A percentile compares a stretch with the other conserved stretches of the same genome.
These are phyloP conservation scores for Mycena latifolia DNA, from an alignment of 768 basidiomycete genomes.

Conservation along the genomic window DNA sequence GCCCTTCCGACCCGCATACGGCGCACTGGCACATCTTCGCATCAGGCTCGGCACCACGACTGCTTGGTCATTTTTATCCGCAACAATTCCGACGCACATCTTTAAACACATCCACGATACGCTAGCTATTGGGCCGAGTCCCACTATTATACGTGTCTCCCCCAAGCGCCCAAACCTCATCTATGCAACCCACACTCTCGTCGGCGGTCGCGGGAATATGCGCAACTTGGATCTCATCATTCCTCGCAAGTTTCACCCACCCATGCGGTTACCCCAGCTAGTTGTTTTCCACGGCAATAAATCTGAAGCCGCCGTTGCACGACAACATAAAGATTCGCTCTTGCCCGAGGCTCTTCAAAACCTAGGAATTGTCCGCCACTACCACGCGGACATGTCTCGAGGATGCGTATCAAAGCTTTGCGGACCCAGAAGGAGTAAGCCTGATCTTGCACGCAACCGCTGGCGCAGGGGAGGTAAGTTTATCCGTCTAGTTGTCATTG, in stretches of 20 bases:
- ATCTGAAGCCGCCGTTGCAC: slow-evolving; percentile 18
- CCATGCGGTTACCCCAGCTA: slow-evolving; percentile 28
- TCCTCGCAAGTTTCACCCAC: slow-evolving; percentile 31
- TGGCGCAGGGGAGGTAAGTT: slow-evolving; percentile 6
- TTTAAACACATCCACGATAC: slow-evolving; percentile 27
- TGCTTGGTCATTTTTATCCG: slow-evolving; percentile 36
- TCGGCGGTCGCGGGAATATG: slow-evolving; percentile 30
- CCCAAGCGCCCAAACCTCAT: slow-evolving; percentile 44
- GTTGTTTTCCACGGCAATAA: slow-evolving; percentile 37
- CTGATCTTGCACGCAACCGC: slow-evolving; percentile 4
- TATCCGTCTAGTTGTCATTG: slow-evolving; percentile 16
- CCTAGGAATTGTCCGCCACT: slow-evolving; percentile 39
- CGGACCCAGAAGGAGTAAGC: slow-evolving; percentile 13
- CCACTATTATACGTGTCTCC: slow-evolving; percentile 32
- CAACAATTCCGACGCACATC: slow-evolving; percentile 41
- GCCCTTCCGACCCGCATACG: slow-evolving; percentile 43
- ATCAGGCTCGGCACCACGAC: slow-evolving; percentile 15
- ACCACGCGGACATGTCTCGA: slow-evolving; percentile 44
- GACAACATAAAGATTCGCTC: slow-evolving; percentile 16
- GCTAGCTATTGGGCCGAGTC: slow-evolving; percentile 6
- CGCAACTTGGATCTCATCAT: slow-evolving; percentile 40
- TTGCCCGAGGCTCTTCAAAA: slow-evolving; percentile 26
- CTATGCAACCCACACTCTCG: slow-evolving; percentile 41
- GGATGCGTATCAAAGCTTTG: slow-evolving; percentile 40
- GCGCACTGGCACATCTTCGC: slow-evolving; percentile 36